A percentile compares a stretch with the other conserved stretches of the same genome.
Conservation (phyloP, 495 filamentous ascomycete species). For the Hypoxylon rickii region DNA sequence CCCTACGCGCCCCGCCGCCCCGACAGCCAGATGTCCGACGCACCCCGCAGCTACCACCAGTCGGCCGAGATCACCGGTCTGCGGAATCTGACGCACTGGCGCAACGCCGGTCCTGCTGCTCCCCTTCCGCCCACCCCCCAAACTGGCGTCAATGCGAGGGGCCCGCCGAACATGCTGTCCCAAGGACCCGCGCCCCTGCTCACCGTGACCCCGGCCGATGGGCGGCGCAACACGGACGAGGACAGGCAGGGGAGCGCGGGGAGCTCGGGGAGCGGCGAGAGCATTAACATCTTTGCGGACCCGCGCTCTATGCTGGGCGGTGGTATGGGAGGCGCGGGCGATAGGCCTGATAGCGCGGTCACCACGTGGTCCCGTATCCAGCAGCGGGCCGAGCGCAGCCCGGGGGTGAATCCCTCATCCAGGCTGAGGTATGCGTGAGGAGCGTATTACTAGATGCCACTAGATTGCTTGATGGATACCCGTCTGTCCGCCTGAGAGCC, state of each 20-base stretch:
- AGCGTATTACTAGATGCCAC: too few relatives aligned
- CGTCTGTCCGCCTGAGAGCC: too few relatives aligned
- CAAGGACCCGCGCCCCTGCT: neutral
- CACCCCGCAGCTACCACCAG: constrained; percentile 30
- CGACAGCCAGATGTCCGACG: constrained; percentile 27
- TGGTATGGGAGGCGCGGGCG: constrained; percentile 16
- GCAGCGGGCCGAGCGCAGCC: constrained; percentile 28
- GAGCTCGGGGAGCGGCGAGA: constrained; percentile 49
- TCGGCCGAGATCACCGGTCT: constrained; percentile 36
- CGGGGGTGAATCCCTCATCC: neutral
- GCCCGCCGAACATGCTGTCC: neutral
- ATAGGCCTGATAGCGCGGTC: constrained; percentile 17
- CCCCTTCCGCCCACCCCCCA: too few relatives aligned
- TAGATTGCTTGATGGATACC: too few relatives aligned
- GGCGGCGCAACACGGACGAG: constrained; percentile 7
- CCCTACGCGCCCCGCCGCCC: constrained; percentile 23
- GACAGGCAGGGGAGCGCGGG: constrained; percentile 58
- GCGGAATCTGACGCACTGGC: constrained; percentile 30
- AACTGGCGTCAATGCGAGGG: too few relatives aligned
- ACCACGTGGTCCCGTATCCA: constrained; percentile 40
- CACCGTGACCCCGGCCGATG: neutral
- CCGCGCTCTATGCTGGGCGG: constrained; percentile 43
- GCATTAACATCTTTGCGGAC: constrained; percentile 74
- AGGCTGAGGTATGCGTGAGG: neutral
- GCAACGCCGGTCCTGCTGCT: too few relatives aligned